These are phyloP conservation scores for Pseudovirgaria hyperparasitica DNA, from an alignment of 2,329 filamentous ascomycete genomes.

Conservation along the genomic window DNA sequence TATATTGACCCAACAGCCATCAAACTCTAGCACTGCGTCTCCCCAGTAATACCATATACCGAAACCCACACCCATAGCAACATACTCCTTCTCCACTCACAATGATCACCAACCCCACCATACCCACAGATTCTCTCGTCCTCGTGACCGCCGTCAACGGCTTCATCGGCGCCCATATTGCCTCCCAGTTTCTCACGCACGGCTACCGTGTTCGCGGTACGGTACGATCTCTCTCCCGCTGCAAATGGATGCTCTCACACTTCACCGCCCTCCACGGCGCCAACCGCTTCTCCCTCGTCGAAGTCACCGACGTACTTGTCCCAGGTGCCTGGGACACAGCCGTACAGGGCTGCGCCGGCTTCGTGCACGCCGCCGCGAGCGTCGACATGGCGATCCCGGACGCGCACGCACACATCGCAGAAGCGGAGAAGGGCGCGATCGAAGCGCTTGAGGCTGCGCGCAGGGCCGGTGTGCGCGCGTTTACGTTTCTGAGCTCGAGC, in stretches of 20 bases:
- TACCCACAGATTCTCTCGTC: slow-evolving; percentile 13
- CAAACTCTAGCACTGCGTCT: too few species aligned
- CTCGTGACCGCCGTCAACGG: slow-evolving; percentile 25
- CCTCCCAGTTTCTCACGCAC: slow-evolving; percentile 15
- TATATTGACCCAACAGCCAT: too few species aligned
- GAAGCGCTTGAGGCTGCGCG: slow-evolving; percentile 30
- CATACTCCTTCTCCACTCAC: too few species aligned
- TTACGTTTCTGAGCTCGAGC: too few species aligned
- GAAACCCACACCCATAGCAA: too few species aligned
- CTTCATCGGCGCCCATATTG: slow-evolving; percentile 19
- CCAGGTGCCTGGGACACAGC: slow-evolving; percentile 15
- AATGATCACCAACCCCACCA: slow-evolving; percentile 3
- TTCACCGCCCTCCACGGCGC: slow-evolving; percentile 14
- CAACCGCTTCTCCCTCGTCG: slow-evolving; percentile 15
- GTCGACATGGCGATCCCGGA: slow-evolving; percentile 24
- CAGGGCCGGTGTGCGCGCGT: slow-evolving; percentile 29
- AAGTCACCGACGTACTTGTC: slow-evolving; percentile 16
- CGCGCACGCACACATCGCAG: slow-evolving; percentile 28
- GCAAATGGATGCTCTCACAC: slow-evolving; percentile 16
- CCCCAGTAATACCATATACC: too few species aligned
- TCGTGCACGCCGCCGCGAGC: slow-evolving; percentile 34
- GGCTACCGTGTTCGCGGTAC: slow-evolving; percentile 24
- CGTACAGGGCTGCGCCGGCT: slow-evolving; percentile 24
- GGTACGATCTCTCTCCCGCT: slow-evolving; percentile 17
- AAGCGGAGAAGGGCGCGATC: slow-evolving; percentile 21